Conservation (phyloP, 2,329 filamentous ascomycete genomes). For the Xylariomycetidae sp. region DNA sequence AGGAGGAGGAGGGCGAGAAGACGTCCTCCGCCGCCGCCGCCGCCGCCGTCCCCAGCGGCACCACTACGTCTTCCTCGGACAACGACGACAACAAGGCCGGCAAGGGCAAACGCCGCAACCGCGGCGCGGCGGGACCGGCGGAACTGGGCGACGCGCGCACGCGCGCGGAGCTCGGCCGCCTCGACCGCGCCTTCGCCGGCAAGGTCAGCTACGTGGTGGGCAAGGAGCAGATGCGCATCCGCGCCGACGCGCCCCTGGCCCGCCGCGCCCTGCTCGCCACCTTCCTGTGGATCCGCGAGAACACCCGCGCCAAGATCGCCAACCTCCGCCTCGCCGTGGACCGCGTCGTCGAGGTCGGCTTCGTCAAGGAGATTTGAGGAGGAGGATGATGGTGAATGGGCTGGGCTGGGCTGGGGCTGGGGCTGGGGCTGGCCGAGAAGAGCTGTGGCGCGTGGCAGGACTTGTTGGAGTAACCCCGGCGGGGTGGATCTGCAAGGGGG, state of each 20-base stretch:
- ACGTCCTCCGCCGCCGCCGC: too few species aligned
- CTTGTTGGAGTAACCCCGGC: too few species aligned
- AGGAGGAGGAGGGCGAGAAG: conserved; percentile 4
- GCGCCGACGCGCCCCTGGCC: conserved; percentile 28
- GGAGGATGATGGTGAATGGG: too few species aligned
- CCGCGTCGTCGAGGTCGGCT: conserved; percentile 61
- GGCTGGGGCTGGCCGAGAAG: too few species aligned
- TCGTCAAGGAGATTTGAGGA: conserved; percentile 54
- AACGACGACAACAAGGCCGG: neutral
- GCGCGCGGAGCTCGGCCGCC: conserved; percentile 34
- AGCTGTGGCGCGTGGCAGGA: too few species aligned
- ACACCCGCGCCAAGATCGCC: conserved; percentile 59
- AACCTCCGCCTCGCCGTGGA: conserved; percentile 55
- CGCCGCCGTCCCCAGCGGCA: too few species aligned
- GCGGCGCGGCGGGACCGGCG: conserved; percentile 4
- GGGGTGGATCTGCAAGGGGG: too few species aligned
- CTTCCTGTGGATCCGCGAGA: conserved; percentile 62
- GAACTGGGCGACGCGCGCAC: conserved; percentile 23
- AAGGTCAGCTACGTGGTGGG: conserved; percentile 54
- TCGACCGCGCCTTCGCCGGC: conserved; percentile 37
- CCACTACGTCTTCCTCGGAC: neutral
- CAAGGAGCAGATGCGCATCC: conserved; percentile 55
- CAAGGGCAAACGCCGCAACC: conserved; percentile 1
- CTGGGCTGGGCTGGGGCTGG: too few species aligned
- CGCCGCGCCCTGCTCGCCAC: conserved; percentile 42